Evolutionary conservation across 1,284 basidiomycete genomes (phyloP).

Genomic region (Cystobasidium pallidum): DNA sequence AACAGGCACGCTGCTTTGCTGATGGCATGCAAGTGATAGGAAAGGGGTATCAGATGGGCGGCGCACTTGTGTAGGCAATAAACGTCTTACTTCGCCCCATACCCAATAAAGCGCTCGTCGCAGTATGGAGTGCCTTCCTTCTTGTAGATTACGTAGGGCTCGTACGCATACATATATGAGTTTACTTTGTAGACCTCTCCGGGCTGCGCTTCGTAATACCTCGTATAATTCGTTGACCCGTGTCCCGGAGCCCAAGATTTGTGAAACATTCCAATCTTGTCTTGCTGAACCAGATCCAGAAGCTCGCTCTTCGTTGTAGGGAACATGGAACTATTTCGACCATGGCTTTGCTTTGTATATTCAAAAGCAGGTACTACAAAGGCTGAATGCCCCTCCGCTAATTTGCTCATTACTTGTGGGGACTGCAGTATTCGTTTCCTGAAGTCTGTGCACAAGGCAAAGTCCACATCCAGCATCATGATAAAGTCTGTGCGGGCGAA

Average conservation of each 20-base stretch:
- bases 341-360: conserved; percentile 67
- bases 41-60: no score
- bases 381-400: conserved; percentile 65
- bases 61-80: no score
- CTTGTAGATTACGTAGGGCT: conserved; percentile 79
- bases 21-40: conserved; percentile 1
- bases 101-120: conserved; percentile 84
- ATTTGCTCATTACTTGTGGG: conserved; percentile 55
- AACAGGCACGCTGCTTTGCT: conserved; percentile 66
- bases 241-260: conserved; percentile 75
- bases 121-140: conserved; percentile 78
- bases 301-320: conserved; percentile 69
- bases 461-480: conserved; percentile 87
- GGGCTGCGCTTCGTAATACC: conserved; percentile 66
- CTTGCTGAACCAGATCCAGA: conserved; percentile 62
- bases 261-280: conserved; percentile 72
- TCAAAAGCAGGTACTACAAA: conserved; percentile 80
- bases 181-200: conserved; percentile 74
- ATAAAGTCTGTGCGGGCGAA: conserved; percentile 77
- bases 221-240: conserved; percentile 73
- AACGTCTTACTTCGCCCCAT: conserved; percentile 65
- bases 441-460: conserved; percentile 78
- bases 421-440: conserved; percentile 62
- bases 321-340: conserved; percentile 64
- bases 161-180: conserved; percentile 75